Base-by-base conservation (phyloP, 140 eudicot genomes). In the Oenanthe javanica region DNA sequence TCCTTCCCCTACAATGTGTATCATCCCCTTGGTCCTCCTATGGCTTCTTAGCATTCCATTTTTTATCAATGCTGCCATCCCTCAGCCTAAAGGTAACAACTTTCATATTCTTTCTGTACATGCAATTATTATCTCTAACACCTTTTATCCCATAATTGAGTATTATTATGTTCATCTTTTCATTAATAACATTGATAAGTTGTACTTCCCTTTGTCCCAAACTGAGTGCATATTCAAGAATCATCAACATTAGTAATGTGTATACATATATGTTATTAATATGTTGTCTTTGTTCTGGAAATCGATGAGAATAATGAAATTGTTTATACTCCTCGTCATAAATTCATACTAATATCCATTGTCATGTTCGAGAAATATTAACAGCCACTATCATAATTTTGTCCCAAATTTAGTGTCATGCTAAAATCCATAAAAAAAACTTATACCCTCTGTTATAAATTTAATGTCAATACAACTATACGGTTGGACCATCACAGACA, bases 41-140 rank as follows among this genome's bases (percentile, higher is more conserved):
- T 90, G 89, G 89, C 88, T 92, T 83, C 80, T 89, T 40, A 86
- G 76, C 89, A 80, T 86, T 73, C 87, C 87, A 31, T 77, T 87
- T 81, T 31, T 40, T 27, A 45, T 82, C 87, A 79, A 82, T 69
- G 79, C 69, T 61, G 69, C 86, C 84, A 47, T 43, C 47, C 82
- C 89, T 14, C 82, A 79, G 11, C 89, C 86, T 23, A 77, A 46
- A 77, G 97, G 89, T 86, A 82, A 82, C 63, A 49, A 15, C 23
- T 50, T 2, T 19, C 69, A 8, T 61, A n/a, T 38, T 50, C 4
- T 38, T 1, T n/a, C 4, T 27, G 63, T 51, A 9, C 61, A 54
- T 45, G 2, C 67, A 59, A 59, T 6, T 1, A 21, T 55, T 59
- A 4, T 21, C 67, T 59, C 31, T 59, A 21, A 8, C 67, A 21